Conservation (phyloP, 1,284 basidiomycete species). For the Athelia psychrophila region DNA sequence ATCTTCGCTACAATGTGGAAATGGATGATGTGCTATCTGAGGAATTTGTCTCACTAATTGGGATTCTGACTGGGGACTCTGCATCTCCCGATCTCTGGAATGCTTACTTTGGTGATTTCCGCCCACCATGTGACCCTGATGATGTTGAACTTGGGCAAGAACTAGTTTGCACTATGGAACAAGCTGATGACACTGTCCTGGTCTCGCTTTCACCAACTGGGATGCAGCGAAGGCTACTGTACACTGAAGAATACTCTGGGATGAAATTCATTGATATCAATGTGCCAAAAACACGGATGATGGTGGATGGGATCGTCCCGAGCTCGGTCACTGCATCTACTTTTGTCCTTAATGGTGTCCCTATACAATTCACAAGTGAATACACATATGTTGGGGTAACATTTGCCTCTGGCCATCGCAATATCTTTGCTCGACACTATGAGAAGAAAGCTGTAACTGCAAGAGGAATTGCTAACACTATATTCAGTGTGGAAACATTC, state of each 20-base stretch:
- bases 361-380: not conserved
- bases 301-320: not conserved
- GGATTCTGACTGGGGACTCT: constrained; percentile 7
- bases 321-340: not conserved
- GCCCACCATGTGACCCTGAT: not conserved
- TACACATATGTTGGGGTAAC: constrained; percentile 9
- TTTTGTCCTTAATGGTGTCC: not conserved
- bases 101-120: not conserved
- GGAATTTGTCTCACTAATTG: constrained; percentile 1
- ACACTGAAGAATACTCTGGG: not conserved
- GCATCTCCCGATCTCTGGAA: constrained; percentile 2
- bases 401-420: constrained; percentile 6
- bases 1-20: constrained; percentile 3
- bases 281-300: not conserved
- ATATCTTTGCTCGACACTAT: no score
- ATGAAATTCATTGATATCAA: not conserved
- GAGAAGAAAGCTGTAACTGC: not conserved
- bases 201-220: not conserved
- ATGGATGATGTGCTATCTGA: not conserved
- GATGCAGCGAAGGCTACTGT: not conserved
- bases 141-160: not conserved
- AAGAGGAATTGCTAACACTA: not conserved
- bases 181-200: not conserved
- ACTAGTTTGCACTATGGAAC: not conserved
- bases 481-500: not conserved